Base-by-base conservation (phyloP, 306 rosid genomes). In the Alnus glutinosa region DNA sequence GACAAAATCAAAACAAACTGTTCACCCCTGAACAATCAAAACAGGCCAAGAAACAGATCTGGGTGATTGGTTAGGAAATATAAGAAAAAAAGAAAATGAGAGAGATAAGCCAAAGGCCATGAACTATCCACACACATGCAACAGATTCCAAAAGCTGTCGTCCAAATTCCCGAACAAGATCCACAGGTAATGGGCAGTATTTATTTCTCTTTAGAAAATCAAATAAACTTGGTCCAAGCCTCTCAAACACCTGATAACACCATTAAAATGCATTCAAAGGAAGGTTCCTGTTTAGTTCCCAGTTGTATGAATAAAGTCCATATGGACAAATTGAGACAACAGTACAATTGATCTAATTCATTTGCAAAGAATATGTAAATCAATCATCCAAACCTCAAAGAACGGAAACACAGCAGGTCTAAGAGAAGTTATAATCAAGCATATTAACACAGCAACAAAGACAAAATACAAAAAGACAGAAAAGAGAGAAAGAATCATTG, bases 181-280 rank as follows among this genome's bases (percentile, higher is more conserved):
- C 98, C 97, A 92, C 91, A 84, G 97, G 98, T 89, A 94, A 92
- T 77, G 98, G 93, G 89, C 91, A 88, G 93, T 92, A 92, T 89
- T 87, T 94, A 92, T 90, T 94, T 92, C 98, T 89, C 98, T 90
- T 94, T 90, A 92, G 93, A 92, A 94, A 94, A 89, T 94, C 98
- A 94, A 92, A 94, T 89, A 92, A 94, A 78, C 98, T 94, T 89
- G 98, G 97, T 85, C 97, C 98, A 92, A 94, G 98, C 97, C 88
- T 94, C 94, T 94, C 98, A 94, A 90, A 94, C 79, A 94, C 97
- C 97, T 94, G 98, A 92, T 86, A 88, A 92, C 84, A 92, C 88
- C 94, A 94, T 92, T 89, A 79, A 90, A 88, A 94, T 85, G 87
- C 88, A 89, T 90, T 62, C 87, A 90, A 87, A 91, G 87, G 88